phyloP scores from a whole-genome alignment of 2,329 filamentous ascomycete genomes.

The Phialophora expanda region DNA sequence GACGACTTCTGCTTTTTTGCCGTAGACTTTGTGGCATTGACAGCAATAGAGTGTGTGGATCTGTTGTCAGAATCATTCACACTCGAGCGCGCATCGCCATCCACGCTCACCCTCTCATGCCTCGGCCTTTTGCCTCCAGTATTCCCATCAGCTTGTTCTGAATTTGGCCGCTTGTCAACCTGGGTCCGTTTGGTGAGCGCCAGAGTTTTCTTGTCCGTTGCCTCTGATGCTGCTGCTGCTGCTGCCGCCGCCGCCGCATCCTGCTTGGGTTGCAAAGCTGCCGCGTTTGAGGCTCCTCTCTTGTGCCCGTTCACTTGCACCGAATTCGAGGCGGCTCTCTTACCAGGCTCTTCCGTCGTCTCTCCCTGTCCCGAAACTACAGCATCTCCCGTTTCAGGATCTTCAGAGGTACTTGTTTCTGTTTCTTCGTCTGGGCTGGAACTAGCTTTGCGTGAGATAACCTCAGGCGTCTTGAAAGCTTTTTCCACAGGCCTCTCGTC shows the following conservation, averaged over 20 bases:
- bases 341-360: background rate
- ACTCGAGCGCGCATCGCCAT: background rate
- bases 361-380: background rate
- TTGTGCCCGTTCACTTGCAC: constrained; percentile 12
- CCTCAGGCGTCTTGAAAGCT: background rate
- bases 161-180: background rate
- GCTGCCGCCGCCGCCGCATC: background rate
- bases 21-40: background rate
- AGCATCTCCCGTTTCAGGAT: constrained; percentile 13
- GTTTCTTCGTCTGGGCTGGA: background rate
- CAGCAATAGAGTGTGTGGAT: background rate
- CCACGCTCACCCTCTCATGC: background rate
- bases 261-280: background rate
- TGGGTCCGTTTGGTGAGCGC: background rate
- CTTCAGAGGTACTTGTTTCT: constrained; percentile 24
- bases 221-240: background rate
- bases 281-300: background rate
- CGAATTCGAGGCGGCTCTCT: background rate
- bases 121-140: background rate
- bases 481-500: constrained; percentile 10
- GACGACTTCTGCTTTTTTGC: constrained; percentile 1
- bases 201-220: background rate
- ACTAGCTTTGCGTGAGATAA: background rate
- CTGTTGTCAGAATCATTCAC: background rate
- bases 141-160: background rate